These are phyloP conservation scores for Fraxinus angustifolia DNA, from an alignment of 305 asterid species.

Conservation along the genomic window DNA sequence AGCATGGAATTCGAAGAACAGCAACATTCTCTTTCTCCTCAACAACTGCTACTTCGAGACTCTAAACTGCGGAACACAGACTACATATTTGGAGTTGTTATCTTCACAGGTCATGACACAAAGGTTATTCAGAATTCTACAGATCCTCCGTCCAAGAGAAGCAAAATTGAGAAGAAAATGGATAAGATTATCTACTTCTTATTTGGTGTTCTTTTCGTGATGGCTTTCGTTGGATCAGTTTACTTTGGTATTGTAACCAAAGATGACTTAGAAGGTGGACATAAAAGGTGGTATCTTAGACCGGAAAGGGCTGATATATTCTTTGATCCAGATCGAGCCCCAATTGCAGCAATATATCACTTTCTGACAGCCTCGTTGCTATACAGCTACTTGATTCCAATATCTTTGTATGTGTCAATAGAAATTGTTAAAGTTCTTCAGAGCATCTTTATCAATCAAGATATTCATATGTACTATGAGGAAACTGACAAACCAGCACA, in stretches of 20 bases:
- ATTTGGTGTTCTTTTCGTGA: constrained; percentile 54
- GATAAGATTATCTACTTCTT: constrained; percentile 68
- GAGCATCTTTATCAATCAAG: constrained; percentile 78
- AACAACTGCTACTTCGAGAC: constrained; percentile 68
- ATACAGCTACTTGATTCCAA: constrained; percentile 77
- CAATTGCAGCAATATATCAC: constrained; percentile 66
- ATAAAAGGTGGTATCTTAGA: constrained; percentile 68
- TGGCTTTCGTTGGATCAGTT: constrained; percentile 62
- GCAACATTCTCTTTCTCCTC: constrained; percentile 72
- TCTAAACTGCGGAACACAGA: constrained; percentile 80
- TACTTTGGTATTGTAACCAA: constrained; percentile 67
- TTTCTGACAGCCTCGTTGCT: constrained; percentile 78
- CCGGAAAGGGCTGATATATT: constrained; percentile 53
- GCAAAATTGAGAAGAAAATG: constrained; percentile 74
- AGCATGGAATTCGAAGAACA: constrained; percentile 59
- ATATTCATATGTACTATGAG: constrained; percentile 78
- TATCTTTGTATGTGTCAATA: constrained; percentile 83
- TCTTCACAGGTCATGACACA: constrained; percentile 85
- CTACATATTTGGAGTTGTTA: constrained; percentile 65
- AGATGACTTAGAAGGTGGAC: constrained; percentile 48
- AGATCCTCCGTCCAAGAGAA: constrained; percentile 84
- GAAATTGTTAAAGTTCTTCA: constrained; percentile 91
- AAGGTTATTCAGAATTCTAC: constrained; percentile 87
- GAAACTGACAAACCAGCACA: constrained; percentile 88
- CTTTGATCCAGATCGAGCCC: constrained; percentile 72